A percentile compares a stretch with the other conserved stretches of the same genome.
These are phyloP conservation scores for Amaranthus cruentus DNA, from an alignment of 148 eudicot genomes.

Conservation along the genomic window DNA sequence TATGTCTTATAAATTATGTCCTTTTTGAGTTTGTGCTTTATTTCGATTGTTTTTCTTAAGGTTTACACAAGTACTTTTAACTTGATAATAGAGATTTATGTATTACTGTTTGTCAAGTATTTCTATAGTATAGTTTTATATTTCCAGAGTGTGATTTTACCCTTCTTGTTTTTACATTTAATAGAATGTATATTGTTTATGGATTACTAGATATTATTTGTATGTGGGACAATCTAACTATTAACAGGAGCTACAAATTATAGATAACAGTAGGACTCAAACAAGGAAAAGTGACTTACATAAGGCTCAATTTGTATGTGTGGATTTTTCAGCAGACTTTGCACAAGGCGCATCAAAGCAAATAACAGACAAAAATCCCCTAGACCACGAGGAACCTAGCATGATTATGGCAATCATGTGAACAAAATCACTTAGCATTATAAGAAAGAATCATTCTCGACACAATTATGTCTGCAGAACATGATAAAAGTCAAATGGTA, in stretches of 20 bases:
- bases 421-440: constrained; percentile 8
- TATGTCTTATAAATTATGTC: too few relatives aligned
- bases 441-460: background rate
- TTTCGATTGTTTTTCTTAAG: too few relatives aligned
- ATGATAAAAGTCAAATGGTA: constrained; percentile 13
- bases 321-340: constrained; percentile 67
- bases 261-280: background rate
- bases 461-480: background rate
- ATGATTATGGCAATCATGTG: background rate
- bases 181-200: too few relatives aligned
- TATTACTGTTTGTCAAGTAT: too few relatives aligned
- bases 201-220: too few relatives aligned
- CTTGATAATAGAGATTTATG: too few relatives aligned
- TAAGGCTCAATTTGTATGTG: constrained; percentile 74
- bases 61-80: too few relatives aligned
- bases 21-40: too few relatives aligned
- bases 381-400: constrained; percentile 71
- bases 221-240: background rate
- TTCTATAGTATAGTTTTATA: too few relatives aligned
- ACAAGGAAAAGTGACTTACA: constrained; percentile 38
- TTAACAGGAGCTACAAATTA: background rate
- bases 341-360: constrained; percentile 72
- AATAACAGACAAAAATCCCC: constrained; percentile 55
- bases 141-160: too few relatives aligned
- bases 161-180: too few relatives aligned